A percentile compares a stretch with the other conserved stretches of the same genome.
phyloP scores from a whole-genome alignment of 225 moss, liverwort and hornwort genomes.

The Thuidium tamariscinum region DNA sequence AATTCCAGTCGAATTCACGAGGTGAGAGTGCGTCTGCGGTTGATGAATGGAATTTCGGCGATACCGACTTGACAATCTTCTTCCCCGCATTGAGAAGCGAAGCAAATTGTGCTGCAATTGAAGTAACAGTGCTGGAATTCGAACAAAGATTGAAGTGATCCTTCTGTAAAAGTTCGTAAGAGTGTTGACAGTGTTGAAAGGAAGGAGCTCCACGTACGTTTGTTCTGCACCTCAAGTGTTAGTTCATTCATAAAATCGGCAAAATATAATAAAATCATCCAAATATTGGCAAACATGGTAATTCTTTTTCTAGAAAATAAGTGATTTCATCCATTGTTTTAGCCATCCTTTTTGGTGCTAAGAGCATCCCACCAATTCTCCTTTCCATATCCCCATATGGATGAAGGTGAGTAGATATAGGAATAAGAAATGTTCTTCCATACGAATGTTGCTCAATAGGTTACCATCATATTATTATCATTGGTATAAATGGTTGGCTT shows the following conservation, averaged over 20 bases:
- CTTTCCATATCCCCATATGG: background rate
- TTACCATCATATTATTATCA: background rate
- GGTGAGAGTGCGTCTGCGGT: background rate
- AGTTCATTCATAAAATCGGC: background rate
- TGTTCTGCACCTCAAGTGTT: background rate
- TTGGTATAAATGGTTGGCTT: background rate
- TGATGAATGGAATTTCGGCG: background rate
- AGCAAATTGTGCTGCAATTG: background rate
- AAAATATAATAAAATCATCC: background rate
- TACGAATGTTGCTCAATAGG: fast-evolving
- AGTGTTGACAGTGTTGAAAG: background rate
- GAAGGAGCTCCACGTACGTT: background rate
- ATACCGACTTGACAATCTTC: background rate
- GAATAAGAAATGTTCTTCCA: background rate
- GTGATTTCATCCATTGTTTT: background rate
- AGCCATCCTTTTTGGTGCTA: background rate
- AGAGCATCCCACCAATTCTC: background rate
- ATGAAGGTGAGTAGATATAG: background rate
- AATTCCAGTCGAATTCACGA: background rate
- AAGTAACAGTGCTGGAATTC: background rate
- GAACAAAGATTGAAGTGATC: background rate
- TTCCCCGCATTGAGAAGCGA: background rate
- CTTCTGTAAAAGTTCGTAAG: background rate
- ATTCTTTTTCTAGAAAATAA: too few species aligned
- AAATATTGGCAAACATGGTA: background rate